A percentile compares a stretch with the other conserved stretches of the same genome.
Conservation (phyloP, 805 yeast species). For the Candida mattraensis region DNA sequence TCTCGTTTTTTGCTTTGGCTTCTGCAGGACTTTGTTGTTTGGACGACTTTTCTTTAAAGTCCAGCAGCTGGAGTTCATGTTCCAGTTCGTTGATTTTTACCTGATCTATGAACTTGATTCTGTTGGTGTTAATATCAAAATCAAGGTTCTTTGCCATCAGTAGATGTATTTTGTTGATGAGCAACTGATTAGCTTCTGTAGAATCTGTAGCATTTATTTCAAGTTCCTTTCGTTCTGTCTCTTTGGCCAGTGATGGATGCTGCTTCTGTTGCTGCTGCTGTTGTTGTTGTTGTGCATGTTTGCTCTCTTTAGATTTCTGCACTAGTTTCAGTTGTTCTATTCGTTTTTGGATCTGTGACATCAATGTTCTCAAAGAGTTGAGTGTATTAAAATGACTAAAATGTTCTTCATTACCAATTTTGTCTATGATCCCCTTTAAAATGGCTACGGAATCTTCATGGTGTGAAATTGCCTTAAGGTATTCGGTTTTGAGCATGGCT, state of each 20-base stretch:
- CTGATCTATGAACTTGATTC: constrained; percentile 27
- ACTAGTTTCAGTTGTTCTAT: constrained; percentile 22
- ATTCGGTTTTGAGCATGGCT: constrained; percentile 43
- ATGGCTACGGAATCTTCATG: constrained; percentile 39
- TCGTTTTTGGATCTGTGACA: constrained; percentile 25
- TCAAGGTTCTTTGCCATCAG: constrained; percentile 29
- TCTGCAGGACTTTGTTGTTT: constrained; percentile 23
- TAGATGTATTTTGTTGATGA: constrained; percentile 17
- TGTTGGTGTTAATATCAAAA: constrained; percentile 23
- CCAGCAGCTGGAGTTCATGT: constrained; percentile 31
- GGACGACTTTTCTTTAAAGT: constrained; percentile 28
- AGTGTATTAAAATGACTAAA: constrained; percentile 24
- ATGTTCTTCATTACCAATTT: constrained; percentile 10
- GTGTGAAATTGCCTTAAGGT: constrained; percentile 38
- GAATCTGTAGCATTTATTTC: background rate
- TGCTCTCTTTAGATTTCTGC: constrained; percentile 16
- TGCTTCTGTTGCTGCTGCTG: constrained; percentile 7
- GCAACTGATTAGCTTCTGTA: background rate
- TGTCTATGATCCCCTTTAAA: constrained; percentile 28
- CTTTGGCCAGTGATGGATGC: too few species aligned
- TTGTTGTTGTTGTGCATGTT: constrained; percentile 9
- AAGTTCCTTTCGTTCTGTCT: background rate
- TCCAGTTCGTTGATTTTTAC: constrained; percentile 29
- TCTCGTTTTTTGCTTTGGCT: constrained; percentile 31
- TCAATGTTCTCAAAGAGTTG: constrained; percentile 22